Evolutionary conservation across 306 rosid genomes (phyloP).

Genomic region (Citrullus amarus): DNA sequence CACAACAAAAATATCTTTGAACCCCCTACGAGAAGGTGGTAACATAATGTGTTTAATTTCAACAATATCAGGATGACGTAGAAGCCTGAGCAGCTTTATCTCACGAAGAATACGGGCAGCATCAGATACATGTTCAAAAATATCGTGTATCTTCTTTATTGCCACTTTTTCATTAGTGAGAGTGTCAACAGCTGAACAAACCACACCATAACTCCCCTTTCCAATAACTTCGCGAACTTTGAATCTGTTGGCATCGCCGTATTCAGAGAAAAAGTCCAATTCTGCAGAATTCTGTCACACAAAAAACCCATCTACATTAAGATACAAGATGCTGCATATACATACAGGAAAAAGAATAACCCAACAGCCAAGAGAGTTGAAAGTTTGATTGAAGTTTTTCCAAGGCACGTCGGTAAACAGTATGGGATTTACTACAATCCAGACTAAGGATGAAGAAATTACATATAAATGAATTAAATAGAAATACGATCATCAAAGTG

Average conservation of each 20-base stretch:
- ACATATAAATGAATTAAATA: conserved; percentile 19
- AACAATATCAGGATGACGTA: conserved; percentile 92
- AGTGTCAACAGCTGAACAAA: conserved; percentile 91
- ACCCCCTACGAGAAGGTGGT: conserved; percentile 79
- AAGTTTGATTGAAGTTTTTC: not conserved
- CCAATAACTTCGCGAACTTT: conserved; percentile 90
- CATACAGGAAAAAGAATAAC: conserved; percentile 5
- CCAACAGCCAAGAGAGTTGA: not conserved
- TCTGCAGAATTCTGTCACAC: conserved; percentile 52
- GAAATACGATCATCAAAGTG: not conserved
- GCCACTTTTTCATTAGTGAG: conserved; percentile 86
- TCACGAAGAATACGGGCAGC: conserved; percentile 97
- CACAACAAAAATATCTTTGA: conserved; percentile 87
- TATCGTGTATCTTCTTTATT: conserved; percentile 81
- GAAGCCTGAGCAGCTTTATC: conserved; percentile 92
- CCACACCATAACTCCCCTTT: conserved; percentile 95
- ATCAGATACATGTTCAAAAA: conserved; percentile 87
- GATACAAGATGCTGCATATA: not conserved
- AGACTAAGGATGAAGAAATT: not conserved
- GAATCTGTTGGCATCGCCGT: conserved; percentile 77
- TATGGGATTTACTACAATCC: not conserved
- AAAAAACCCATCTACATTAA: conserved; percentile 15
- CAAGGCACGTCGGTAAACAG: not conserved
- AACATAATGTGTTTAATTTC: conserved; percentile 88
- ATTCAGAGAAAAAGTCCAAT: conserved; percentile 87